phyloP scores from a whole-genome alignment of 148 eudicot genomes.

The Arbutus unedo region DNA sequence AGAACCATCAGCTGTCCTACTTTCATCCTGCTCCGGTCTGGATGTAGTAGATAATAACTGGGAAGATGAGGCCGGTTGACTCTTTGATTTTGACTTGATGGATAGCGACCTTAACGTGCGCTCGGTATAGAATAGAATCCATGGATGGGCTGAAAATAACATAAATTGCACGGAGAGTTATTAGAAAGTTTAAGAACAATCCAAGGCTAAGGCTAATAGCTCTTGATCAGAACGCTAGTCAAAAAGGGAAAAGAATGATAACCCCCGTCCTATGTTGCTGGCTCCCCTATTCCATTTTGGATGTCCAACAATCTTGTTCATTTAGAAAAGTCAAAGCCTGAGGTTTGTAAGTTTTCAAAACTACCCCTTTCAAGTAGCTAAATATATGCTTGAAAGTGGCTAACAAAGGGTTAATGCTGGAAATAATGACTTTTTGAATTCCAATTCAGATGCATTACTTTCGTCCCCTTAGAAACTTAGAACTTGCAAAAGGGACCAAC shows the following conservation, averaged over 20 bases:
- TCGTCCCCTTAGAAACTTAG: not conserved
- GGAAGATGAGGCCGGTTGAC: slow-evolving; percentile 25
- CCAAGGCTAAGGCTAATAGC: not conserved
- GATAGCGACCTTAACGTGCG: slow-evolving; percentile 44
- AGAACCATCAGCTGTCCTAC: slow-evolving; percentile 9
- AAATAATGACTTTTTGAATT: not conserved
- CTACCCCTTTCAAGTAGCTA: not conserved
- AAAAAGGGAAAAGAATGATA: not conserved
- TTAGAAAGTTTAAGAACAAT: not conserved
- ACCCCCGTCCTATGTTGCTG: not conserved
- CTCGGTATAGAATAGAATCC: slow-evolving; percentile 81
- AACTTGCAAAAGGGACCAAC: not conserved
- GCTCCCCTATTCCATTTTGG: not conserved
- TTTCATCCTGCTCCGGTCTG: slow-evolving; percentile 24
- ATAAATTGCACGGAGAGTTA: not conserved
- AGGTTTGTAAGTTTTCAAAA: not conserved
- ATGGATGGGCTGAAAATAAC: slow-evolving; percentile 66
- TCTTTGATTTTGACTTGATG: slow-evolving; percentile 47
- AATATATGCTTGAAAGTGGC: not conserved
- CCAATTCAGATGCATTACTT: not conserved
- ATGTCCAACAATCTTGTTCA: not conserved
- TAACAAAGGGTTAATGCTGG: not conserved
- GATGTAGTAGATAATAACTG: slow-evolving; percentile 13
- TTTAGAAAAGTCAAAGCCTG: not conserved
- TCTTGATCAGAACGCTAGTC: too few species aligned